Conservation (phyloP, 73 alveolate genomes). For the Paramecium pentaurelia region DNA sequence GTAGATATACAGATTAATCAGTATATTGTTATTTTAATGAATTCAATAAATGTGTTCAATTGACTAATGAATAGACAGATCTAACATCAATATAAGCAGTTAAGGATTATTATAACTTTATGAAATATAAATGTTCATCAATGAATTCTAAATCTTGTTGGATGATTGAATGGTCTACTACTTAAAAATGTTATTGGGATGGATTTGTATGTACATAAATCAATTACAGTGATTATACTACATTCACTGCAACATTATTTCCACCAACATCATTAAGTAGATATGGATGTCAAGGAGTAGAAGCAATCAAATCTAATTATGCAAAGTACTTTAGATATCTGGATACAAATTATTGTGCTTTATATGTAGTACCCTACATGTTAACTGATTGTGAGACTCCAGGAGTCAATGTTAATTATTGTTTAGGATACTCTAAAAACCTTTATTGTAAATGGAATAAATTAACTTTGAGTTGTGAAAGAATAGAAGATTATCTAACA, state of each 20-base stretch:
- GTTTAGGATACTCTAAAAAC: not conserved
- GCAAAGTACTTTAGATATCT: not conserved
- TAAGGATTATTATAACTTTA: not conserved
- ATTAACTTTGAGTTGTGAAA: not conserved
- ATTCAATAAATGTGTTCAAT: not conserved
- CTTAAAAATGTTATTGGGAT: not conserved
- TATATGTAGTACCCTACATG: not conserved
- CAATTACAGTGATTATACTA: not conserved
- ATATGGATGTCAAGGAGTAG: not conserved
- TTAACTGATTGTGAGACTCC: not conserved
- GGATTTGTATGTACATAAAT: not conserved
- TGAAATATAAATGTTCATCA: not conserved
- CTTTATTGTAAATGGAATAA: not conserved
- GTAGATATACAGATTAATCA: not conserved
- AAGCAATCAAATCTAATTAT: not conserved
- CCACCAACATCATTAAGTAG: not conserved
- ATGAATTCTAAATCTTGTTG: not conserved
- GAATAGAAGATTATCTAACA: not conserved
- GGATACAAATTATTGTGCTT: not conserved
- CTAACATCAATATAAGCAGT: not conserved
- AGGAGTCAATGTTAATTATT: not conserved
- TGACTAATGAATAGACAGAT: not conserved
- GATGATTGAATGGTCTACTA: conserved; percentile 23
- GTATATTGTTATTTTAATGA: not conserved
- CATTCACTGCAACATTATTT: not conserved